Conservation (phyloP, 2,329 filamentous ascomycete genomes). For the Colletotrichum falcatum region DNA sequence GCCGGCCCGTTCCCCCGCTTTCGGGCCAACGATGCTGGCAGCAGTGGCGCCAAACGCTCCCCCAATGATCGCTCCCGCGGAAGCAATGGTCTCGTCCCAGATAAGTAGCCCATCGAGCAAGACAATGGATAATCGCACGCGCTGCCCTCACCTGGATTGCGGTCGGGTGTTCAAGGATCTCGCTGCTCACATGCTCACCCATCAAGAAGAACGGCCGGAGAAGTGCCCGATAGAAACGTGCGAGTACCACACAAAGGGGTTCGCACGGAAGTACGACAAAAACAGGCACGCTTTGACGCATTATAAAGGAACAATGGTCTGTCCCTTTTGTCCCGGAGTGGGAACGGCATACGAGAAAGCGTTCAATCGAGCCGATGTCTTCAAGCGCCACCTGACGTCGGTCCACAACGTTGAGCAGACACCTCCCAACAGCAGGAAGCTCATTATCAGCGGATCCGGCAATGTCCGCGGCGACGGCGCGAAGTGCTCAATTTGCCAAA, state of each 20-base stretch:
- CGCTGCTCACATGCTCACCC: constrained; percentile 94
- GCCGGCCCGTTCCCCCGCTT: constrained; percentile 23
- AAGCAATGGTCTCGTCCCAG: constrained; percentile 25
- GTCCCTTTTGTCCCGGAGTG: constrained; percentile 91
- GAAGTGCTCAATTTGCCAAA: constrained; percentile 91
- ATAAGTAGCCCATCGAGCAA: constrained; percentile 48
- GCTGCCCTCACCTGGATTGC: constrained; percentile 69
- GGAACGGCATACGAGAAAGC: constrained; percentile 92
- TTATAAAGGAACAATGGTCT: constrained; percentile 98
- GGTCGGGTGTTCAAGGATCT: constrained; percentile 72
- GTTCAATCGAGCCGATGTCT: constrained; percentile 96
- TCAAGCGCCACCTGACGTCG: constrained; percentile 93
- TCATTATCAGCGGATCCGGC: constrained; percentile 56
- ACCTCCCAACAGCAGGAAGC: constrained; percentile 88
- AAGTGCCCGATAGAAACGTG: constrained; percentile 95
- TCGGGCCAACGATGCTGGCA: constrained; percentile 31
- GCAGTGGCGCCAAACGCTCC: constrained; percentile 18
- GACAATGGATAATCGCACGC: constrained; percentile 57
- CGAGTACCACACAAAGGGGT: constrained; percentile 94
- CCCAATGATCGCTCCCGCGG: constrained; percentile 24
- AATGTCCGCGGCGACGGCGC: constrained; percentile 67
- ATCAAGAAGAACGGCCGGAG: constrained; percentile 92
- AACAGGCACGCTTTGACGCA: constrained; percentile 96
- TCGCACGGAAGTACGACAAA: constrained; percentile 97
- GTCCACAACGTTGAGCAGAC: constrained; percentile 96